Evolutionary conservation across 2,329 filamentous ascomycete species (phyloP).

Genomic region (Diplodia mutila): DNA sequence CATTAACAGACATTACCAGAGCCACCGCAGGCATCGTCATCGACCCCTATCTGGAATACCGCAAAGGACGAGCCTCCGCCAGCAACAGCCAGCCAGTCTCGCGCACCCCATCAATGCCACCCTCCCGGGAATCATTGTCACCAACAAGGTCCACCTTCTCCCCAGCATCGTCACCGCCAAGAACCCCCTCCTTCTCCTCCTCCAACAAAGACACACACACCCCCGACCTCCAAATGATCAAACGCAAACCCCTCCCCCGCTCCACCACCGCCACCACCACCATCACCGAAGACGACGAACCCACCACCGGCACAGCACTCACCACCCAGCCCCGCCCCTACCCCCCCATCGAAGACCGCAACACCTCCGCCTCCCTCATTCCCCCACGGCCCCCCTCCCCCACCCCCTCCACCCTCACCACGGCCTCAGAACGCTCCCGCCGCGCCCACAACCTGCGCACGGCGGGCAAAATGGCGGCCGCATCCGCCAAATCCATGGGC

Average conservation of each 20-base stretch:
- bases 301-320: neutral
- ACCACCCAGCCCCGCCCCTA: neutral
- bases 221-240: neutral
- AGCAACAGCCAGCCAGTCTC: neutral
- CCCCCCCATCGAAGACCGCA: neutral
- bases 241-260: neutral
- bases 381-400: neutral
- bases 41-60: conserved; percentile 6
- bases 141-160: neutral
- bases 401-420: neutral
- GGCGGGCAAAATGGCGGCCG: conserved; percentile 25
- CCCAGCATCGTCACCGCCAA: neutral
- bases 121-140: neutral
- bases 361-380: neutral
- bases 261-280: neutral
- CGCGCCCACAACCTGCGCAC: conserved; percentile 16
- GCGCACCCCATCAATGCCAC: neutral
- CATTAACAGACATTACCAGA: conserved; percentile 58
- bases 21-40: conserved; percentile 61
- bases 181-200: neutral
- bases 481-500: conserved; percentile 32
- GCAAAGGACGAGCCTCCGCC: neutral
- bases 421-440: neutral
- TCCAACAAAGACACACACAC: neutral
- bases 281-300: no score